Evolutionary conservation across 2,329 filamentous ascomycete genomes (phyloP).

Genomic region (Trichoderma sp.): DNA sequence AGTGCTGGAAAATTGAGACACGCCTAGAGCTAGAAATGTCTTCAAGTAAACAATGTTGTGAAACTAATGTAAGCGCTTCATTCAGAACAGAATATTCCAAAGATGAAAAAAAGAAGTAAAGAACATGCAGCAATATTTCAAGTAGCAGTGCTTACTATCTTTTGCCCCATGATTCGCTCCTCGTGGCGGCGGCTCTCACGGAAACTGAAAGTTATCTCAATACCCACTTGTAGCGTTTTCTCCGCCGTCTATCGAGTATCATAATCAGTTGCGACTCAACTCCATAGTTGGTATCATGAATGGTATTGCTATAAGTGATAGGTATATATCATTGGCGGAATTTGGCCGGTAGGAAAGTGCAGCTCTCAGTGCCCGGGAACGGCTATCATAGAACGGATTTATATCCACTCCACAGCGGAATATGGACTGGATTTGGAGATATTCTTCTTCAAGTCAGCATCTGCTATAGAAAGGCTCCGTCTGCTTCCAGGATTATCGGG

Average conservation of each 20-base stretch:
- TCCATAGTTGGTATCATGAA: background rate
- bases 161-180: conserved; percentile 18
- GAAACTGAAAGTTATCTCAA: conserved; percentile 50
- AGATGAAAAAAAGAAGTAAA: background rate
- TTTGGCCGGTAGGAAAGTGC: conserved; percentile 51
- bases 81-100: background rate
- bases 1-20: too few species aligned
- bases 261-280: background rate
- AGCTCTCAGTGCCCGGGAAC: conserved; percentile 51
- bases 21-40: background rate
- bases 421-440: conserved; percentile 44
- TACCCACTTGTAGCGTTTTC: conserved; percentile 55
- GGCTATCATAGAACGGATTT: conserved; percentile 44
- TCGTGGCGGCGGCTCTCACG: conserved; percentile 30
- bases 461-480: conserved; percentile 42
- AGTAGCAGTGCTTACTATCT: background rate
- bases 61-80: too few species aligned
- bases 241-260: conserved; percentile 44
- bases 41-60: background rate
- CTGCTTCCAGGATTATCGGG: conserved; percentile 39
- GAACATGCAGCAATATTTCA: background rate
- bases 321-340: conserved; percentile 35
- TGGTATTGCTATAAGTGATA: too few species aligned
- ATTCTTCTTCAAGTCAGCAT: conserved; percentile 45
- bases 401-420: conserved; percentile 58